Conservation (phyloP, 2,329 filamentous ascomycete genomes). For the Phialemonium atrogriseum region DNA sequence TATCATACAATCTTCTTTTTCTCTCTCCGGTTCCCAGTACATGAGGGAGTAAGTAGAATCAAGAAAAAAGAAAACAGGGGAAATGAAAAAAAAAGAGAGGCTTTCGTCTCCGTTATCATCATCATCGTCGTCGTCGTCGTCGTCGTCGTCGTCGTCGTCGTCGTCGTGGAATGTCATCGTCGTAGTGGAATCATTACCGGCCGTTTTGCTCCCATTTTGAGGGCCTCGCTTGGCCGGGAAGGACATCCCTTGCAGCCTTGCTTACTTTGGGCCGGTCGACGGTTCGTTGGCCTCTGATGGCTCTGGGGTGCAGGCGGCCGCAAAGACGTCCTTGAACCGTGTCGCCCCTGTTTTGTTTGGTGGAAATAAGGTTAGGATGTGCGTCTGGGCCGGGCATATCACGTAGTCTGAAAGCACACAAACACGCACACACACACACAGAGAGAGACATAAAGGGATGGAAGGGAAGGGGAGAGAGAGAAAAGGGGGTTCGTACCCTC, state of each 20-base stretch:
- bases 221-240: background rate
- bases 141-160: background rate
- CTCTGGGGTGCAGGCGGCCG: conserved; percentile 4
- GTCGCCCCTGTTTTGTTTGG: conserved; percentile 8
- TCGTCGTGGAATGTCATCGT: background rate
- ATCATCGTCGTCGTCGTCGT: background rate
- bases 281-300: conserved; percentile 9
- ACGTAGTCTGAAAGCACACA: background rate
- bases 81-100: too few relatives aligned
- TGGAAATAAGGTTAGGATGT: background rate
- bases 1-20: too few relatives aligned
- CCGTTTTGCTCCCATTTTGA: background rate
- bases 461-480: too few relatives aligned
- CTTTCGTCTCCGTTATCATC: background rate
- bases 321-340: conserved; percentile 14
- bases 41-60: background rate
- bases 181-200: too few relatives aligned
- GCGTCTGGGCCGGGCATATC: too few relatives aligned
- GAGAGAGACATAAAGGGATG: background rate
- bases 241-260: too few relatives aligned
- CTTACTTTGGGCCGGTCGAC: too few relatives aligned
- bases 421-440: background rate
- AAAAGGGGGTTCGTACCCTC: too few relatives aligned
- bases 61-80: conserved; percentile 1
- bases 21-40: background rate